Evolutionary conservation across 306 rosid species (phyloP).

Genomic region (Lupinus albus): DNA sequence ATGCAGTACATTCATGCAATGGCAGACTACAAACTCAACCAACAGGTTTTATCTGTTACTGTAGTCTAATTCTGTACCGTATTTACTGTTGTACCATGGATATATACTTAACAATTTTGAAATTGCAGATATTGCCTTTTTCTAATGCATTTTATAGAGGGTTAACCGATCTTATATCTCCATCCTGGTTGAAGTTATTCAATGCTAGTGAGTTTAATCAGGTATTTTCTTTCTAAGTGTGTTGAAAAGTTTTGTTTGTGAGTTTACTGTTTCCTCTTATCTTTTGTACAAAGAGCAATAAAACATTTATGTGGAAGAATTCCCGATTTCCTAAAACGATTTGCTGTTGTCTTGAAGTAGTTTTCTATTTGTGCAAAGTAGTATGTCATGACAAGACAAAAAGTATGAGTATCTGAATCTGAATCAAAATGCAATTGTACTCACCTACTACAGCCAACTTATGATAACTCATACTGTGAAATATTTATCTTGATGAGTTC

Average conservation of each 20-base stretch:
- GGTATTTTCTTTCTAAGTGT: conserved; percentile 54
- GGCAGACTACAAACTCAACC: conserved; percentile 95
- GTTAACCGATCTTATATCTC: conserved; percentile 86
- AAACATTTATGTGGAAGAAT: conserved; percentile 25
- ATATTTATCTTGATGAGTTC: conserved; percentile 17
- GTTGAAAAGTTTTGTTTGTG: conserved; percentile 28
- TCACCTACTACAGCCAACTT: conserved; percentile 2
- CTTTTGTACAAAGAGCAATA: conserved; percentile 7
- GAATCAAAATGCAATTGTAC: conserved; percentile 30
- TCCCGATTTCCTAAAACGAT: conserved; percentile 7
- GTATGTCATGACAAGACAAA: conserved; percentile 27
- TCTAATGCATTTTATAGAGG: conserved; percentile 93
- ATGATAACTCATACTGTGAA: conserved; percentile 17
- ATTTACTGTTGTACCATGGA: conserved; percentile 20
- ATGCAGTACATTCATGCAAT: conserved; percentile 97
- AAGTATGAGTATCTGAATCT: conserved; percentile 6
- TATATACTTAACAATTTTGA: conserved; percentile 39
- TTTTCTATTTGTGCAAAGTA: conserved; percentile 26
- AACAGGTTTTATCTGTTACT: conserved; percentile 65
- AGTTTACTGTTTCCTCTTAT: conserved; percentile 24
- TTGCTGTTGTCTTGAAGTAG: conserved; percentile 16
- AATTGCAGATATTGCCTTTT: conserved; percentile 80
- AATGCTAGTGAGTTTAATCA: conserved; percentile 95
- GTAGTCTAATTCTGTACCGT: conserved; percentile 27
- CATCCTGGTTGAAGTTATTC: conserved; percentile 95